Conservation (phyloP, 805 yeast genomes). For the Saccharomycopsis sp. region DNA sequence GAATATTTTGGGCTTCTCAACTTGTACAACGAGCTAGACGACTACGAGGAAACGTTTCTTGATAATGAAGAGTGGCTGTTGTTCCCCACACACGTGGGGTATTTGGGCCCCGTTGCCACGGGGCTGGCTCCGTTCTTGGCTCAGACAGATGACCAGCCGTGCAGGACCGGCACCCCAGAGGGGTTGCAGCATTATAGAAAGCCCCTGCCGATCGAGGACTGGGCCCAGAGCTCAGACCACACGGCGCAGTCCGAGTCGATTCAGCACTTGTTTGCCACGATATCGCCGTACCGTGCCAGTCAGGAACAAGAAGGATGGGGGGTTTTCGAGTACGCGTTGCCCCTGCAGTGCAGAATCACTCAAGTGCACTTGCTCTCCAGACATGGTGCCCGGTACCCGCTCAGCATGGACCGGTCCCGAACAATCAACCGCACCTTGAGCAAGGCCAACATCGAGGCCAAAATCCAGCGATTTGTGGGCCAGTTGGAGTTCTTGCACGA, state of each 20-base stretch:
- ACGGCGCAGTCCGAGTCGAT: constrained; percentile 10
- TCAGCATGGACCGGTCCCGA: constrained; percentile 24
- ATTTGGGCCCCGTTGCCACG: constrained; percentile 11
- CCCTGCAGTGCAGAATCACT: constrained; percentile 40
- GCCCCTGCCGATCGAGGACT: constrained; percentile 21
- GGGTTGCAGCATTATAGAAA: constrained; percentile 2
- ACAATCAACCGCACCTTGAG: constrained; percentile 21
- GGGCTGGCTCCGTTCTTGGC: constrained; percentile 16
- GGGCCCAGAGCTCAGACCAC: constrained; percentile 19
- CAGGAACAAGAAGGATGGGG: constrained; percentile 11
- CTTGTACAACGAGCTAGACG: too few species aligned
- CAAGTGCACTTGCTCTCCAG: constrained; percentile 67
- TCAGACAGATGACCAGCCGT: constrained; percentile 10
- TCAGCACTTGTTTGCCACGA: constrained; percentile 17
- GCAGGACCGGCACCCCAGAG: constrained; percentile 7
- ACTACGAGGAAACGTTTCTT: too few species aligned
- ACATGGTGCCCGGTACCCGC: constrained; percentile 74
- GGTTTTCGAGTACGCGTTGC: constrained; percentile 20
- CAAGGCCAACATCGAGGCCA: constrained; percentile 27
- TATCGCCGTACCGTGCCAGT: constrained; percentile 19
- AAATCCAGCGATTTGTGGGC: constrained; percentile 30
- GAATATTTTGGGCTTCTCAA: too few species aligned
- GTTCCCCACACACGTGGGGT: constrained; percentile 17
- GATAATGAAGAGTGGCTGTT: too few species aligned
- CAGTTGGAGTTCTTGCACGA: constrained; percentile 46